Percentiles rank a stretch among this genome's conserved stretches.
These are phyloP conservation scores for Thermomucor indicae-seudaticae DNA, from an alignment of 371 early-diverging fungal species.

Conservation along the genomic window DNA sequence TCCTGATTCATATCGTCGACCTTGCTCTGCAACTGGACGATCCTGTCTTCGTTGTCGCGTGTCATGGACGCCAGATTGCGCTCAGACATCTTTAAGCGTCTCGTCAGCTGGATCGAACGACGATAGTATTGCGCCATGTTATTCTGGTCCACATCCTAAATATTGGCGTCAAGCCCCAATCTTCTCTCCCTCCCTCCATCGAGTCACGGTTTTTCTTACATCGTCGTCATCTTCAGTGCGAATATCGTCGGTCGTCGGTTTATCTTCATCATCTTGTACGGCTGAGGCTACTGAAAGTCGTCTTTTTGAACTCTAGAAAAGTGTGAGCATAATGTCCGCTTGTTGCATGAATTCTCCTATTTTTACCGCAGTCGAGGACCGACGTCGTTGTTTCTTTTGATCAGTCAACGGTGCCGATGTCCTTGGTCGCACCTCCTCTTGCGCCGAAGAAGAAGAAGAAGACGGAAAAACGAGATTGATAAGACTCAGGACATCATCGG, in stretches of 20 bases:
- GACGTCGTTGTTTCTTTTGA: neutral
- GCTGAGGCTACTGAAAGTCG: too few species aligned
- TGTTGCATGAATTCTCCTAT: too few species aligned
- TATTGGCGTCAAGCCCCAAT: slow-evolving; percentile 1
- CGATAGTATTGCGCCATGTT: slow-evolving; percentile 44
- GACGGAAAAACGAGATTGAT: slow-evolving; percentile 36
- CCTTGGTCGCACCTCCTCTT: slow-evolving; percentile 7
- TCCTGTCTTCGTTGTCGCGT: slow-evolving; percentile 54
- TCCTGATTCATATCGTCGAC: slow-evolving; percentile 51
- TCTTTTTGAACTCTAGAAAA: too few species aligned
- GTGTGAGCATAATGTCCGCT: too few species aligned
- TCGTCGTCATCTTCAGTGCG: too few species aligned
- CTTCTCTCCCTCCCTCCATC: neutral
- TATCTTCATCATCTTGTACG: too few species aligned
- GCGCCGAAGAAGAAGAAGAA: slow-evolving; percentile 21
- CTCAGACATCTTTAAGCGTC: slow-evolving; percentile 46
- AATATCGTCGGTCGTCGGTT: too few species aligned
- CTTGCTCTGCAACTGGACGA: slow-evolving; percentile 38
- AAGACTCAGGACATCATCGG: slow-evolving; percentile 43
- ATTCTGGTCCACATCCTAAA: slow-evolving; percentile 8
- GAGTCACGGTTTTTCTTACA: neutral
- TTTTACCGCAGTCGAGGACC: neutral
- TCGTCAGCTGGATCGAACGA: slow-evolving; percentile 47
- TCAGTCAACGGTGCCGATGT: slow-evolving; percentile 13
- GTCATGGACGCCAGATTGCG: slow-evolving; percentile 44